phyloP scores from a whole-genome alignment of 352 stramenopile genomes.

The Pythium apleroticum region DNA sequence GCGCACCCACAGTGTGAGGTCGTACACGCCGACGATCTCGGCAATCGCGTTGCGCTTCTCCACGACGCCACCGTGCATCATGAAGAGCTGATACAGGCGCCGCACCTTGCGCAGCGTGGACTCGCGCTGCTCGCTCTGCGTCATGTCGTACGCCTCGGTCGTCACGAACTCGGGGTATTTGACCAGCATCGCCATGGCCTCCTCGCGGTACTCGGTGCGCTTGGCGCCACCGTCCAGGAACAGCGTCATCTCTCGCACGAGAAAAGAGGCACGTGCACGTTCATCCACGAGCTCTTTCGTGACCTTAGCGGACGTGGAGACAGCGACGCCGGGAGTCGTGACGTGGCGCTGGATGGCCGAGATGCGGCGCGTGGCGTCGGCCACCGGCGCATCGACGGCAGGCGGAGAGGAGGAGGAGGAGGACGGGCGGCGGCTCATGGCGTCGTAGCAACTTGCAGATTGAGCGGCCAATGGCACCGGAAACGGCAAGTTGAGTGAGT shows the following conservation, averaged over 20 bases:
- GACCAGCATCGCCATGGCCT: conserved; percentile 51
- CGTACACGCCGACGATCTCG: conserved; percentile 64
- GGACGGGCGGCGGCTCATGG: conserved; percentile 10
- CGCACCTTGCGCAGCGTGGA: conserved; percentile 54
- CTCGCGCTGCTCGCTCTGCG: conserved; percentile 49
- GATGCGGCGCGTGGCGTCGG: conserved; percentile 35
- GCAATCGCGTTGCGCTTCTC: conserved; percentile 64
- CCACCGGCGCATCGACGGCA: neutral
- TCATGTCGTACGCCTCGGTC: conserved; percentile 48
- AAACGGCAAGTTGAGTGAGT: neutral
- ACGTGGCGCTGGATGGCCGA: conserved; percentile 55
- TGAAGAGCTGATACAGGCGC: conserved; percentile 58
- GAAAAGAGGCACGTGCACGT: conserved; percentile 49
- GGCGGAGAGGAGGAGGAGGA: neutral
- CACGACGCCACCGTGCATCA: conserved; percentile 49
- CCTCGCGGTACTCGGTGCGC: conserved; percentile 45
- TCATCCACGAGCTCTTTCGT: conserved; percentile 52
- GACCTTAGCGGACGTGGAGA: conserved; percentile 42
- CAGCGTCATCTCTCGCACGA: conserved; percentile 52
- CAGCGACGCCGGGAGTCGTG: conserved; percentile 26
- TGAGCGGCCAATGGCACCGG: neutral
- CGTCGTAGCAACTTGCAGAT: neutral
- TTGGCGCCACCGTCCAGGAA: conserved; percentile 54
- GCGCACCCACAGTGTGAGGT: conserved; percentile 64
- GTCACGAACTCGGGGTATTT: conserved; percentile 46